phyloP scores from a whole-genome alignment of 2,329 filamentous ascomycete species.

The Scorias spongiosa region DNA sequence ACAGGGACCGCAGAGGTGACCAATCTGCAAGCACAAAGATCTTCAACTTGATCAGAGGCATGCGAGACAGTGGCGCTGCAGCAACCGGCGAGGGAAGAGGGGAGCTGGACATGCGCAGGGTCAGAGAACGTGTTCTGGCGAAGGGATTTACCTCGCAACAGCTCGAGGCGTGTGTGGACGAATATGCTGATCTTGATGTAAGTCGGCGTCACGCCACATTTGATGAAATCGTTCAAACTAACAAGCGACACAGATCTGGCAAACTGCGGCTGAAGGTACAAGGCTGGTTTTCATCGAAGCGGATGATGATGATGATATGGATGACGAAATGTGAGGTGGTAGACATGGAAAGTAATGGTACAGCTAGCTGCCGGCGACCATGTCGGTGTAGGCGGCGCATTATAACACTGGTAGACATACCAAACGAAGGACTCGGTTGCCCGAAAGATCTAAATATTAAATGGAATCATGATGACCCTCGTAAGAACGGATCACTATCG shows the following conservation, averaged over 20 bases:
- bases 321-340: constrained; percentile 15
- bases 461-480: too few species aligned
- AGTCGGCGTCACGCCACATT: constrained; percentile 31
- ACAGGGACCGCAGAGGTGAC: constrained; percentile 42
- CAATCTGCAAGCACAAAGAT: constrained; percentile 78
- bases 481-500: too few species aligned
- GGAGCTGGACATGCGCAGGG: constrained; percentile 74
- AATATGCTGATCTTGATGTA: constrained; percentile 80
- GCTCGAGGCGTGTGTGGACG: constrained; percentile 70
- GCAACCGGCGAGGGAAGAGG: constrained; percentile 60
- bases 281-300: constrained; percentile 40
- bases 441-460: too few species aligned
- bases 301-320: constrained; percentile 27
- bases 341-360: background rate
- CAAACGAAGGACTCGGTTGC: too few species aligned
- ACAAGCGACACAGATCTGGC: constrained; percentile 32
- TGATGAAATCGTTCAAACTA: constrained; percentile 11
- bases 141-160: constrained; percentile 96
- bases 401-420: too few species aligned
- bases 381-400: too few species aligned
- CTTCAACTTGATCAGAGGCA: constrained; percentile 80
- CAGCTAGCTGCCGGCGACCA: too few species aligned
- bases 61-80: constrained; percentile 71
- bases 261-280: constrained; percentile 39
- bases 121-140: constrained; percentile 80